Evolutionary conservation across 2,329 filamentous ascomycete genomes (phyloP).

Genomic region (Aspergillus neotritici): DNA sequence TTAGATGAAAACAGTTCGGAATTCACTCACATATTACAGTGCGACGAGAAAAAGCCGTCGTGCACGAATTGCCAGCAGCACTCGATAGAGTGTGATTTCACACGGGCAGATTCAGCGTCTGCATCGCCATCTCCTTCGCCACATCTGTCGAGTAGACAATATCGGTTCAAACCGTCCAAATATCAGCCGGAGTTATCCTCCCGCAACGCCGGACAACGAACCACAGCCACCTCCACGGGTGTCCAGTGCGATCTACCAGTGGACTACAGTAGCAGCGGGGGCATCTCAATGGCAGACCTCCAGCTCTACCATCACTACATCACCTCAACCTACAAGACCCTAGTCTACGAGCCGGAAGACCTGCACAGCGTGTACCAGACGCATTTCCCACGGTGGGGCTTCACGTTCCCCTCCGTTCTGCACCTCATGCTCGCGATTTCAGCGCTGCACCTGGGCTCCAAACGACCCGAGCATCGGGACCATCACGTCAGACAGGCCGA

Average conservation of each 20-base stretch:
- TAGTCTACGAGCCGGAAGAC: constrained; percentile 17
- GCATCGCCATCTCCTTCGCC: constrained; percentile 6
- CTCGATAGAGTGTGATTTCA: constrained; percentile 26
- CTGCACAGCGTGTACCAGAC: constrained; percentile 24
- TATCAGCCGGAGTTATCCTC: constrained; percentile 9
- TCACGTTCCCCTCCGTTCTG: constrained; percentile 27
- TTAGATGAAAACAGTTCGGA: too few relatives aligned
- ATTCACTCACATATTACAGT: too few relatives aligned
- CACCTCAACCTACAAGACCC: constrained; percentile 22
- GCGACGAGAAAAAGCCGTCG: constrained; percentile 28
- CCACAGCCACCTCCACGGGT: constrained; percentile 2
- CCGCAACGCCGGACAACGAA: background rate
- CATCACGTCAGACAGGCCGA: constrained; percentile 27
- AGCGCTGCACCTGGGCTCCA: constrained; percentile 22
- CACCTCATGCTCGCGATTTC: constrained; percentile 30
- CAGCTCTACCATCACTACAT: constrained; percentile 29
- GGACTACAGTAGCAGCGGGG: constrained; percentile 3
- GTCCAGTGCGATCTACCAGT: constrained; percentile 16
- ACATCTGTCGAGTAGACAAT: constrained; percentile 5
- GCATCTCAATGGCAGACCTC: constrained; percentile 25
- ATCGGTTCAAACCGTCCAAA: constrained; percentile 18
- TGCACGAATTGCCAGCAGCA: constrained; percentile 28
- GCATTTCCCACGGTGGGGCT: constrained; percentile 26
- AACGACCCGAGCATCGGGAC: constrained; percentile 14
- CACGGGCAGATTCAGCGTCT: constrained; percentile 1